Conservation (phyloP, 306 rosid genomes). For the Bauhinia variegata region DNA sequence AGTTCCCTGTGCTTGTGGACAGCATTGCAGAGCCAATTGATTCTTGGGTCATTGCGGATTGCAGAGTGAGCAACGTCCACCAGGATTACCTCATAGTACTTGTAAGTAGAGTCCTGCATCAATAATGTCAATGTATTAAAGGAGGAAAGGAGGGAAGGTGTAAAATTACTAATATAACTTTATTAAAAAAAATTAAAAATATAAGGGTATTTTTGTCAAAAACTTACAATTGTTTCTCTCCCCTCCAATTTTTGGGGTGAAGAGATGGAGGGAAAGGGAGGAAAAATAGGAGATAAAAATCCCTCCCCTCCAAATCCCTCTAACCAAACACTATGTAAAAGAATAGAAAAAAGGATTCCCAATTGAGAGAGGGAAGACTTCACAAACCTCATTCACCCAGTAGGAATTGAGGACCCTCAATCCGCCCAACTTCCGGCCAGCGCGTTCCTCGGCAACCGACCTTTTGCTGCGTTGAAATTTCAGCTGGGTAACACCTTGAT, state of each 20-base stretch:
- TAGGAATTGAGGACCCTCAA: constrained; percentile 34
- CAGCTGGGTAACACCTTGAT: constrained; percentile 38
- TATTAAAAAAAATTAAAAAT: too few relatives aligned
- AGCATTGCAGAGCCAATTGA: constrained; percentile 36
- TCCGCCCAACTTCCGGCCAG: constrained; percentile 26
- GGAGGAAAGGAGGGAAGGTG: too few relatives aligned
- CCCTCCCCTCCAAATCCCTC: too few relatives aligned
- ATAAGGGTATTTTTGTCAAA: too few relatives aligned
- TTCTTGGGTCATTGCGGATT: constrained; percentile 38
- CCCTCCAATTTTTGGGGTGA: too few relatives aligned
- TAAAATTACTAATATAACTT: too few relatives aligned
- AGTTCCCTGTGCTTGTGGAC: constrained; percentile 47
- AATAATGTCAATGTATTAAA: not conserved
- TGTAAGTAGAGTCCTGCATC: constrained; percentile 22
- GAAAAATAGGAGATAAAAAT: too few relatives aligned
- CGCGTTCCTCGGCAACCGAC: constrained; percentile 37
- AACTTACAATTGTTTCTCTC: too few relatives aligned
- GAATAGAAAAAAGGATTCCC: too few relatives aligned
- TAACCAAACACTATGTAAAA: too few relatives aligned
- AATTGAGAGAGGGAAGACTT: too few relatives aligned
- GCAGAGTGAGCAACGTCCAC: constrained; percentile 37
- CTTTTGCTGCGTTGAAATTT: constrained; percentile 41
- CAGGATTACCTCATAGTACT: constrained; percentile 35
- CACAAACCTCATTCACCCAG: constrained; percentile 37
- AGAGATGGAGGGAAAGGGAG: too few relatives aligned